These are phyloP conservation scores for Oryza nivara DNA, from an alignment of 176 grass and related monocot species.

Conservation along the genomic window DNA sequence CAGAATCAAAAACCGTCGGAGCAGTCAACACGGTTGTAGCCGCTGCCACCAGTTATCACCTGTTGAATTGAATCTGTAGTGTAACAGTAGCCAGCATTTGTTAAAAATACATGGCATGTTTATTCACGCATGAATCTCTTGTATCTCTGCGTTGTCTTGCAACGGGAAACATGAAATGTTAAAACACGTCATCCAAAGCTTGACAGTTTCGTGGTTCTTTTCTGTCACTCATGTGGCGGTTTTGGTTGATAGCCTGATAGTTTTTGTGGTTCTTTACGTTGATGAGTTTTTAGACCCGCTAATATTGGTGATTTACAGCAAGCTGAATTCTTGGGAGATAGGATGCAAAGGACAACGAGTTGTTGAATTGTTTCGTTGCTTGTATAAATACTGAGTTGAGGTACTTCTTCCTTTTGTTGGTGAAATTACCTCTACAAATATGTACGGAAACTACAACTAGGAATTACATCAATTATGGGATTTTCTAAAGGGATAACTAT, in stretches of 20 bases:
- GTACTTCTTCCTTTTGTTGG: too few relatives aligned
- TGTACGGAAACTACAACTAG: too few relatives aligned
- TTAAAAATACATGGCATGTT: slow-evolving; percentile 37
- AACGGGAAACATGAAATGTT: slow-evolving; percentile 6
- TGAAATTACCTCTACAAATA: too few relatives aligned
- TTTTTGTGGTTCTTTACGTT: neutral
- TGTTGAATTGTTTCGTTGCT: too few relatives aligned
- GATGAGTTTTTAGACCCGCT: neutral
- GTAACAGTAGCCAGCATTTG: slow-evolving; percentile 49
- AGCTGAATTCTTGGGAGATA: neutral
- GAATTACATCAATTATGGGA: too few relatives aligned
- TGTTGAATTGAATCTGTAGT: slow-evolving; percentile 51
- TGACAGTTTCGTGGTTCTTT: neutral
- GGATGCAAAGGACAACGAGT: too few relatives aligned
- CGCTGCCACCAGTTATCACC: neutral
- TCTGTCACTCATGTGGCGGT: neutral
- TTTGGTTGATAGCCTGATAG: neutral
- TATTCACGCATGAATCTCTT: slow-evolving; percentile 23
- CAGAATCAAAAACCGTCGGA: slow-evolving; percentile 53
- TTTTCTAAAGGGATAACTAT: too few relatives aligned
- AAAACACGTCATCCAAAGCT: slow-evolving; percentile 4
- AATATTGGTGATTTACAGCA: neutral
- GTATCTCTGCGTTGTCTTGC: slow-evolving; percentile 14
- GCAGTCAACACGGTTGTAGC: slow-evolving; percentile 46
- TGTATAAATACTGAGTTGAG: too few relatives aligned